Evolutionary conservation across 2,329 filamentous ascomycete genomes (phyloP).

Genomic region (Claviceps quebecensis): DNA sequence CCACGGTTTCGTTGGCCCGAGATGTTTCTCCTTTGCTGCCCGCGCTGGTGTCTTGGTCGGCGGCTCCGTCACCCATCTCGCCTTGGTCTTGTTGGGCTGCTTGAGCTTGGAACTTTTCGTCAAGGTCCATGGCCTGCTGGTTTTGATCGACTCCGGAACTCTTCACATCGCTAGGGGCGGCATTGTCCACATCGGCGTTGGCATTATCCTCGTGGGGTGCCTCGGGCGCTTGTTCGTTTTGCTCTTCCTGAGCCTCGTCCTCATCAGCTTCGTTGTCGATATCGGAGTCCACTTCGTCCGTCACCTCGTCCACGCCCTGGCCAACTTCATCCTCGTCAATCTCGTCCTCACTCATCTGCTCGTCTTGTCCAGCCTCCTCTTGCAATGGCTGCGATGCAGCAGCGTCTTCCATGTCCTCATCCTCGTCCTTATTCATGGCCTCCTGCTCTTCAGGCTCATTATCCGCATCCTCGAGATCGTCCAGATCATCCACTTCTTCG

Average conservation of each 20-base stretch:
- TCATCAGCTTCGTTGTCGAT: slow-evolving; percentile 3
- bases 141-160: slow-evolving; percentile 52
- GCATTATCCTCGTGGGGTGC: slow-evolving; percentile 30
- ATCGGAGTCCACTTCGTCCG: slow-evolving; percentile 28
- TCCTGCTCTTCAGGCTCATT: slow-evolving; percentile 24
- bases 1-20: slow-evolving; percentile 32
- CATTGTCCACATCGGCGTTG: slow-evolving; percentile 44
- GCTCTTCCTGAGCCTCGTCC: slow-evolving; percentile 18
- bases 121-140: slow-evolving; percentile 46
- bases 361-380: slow-evolving; percentile 32
- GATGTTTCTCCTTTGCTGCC: slow-evolving; percentile 48
- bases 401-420: slow-evolving; percentile 24
- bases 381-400: slow-evolving; percentile 23
- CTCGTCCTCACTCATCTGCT: slow-evolving; percentile 25
- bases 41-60: slow-evolving; percentile 47
- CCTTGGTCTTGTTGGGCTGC: slow-evolving; percentile 52
- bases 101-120: slow-evolving; percentile 45
- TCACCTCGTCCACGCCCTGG: slow-evolving; percentile 36
- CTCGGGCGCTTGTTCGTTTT: slow-evolving; percentile 21
- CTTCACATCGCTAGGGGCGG: slow-evolving; percentile 48
- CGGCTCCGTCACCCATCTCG: slow-evolving; percentile 48
- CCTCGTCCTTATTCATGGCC: slow-evolving; percentile 16
- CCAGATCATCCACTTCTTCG: slow-evolving; percentile 43
- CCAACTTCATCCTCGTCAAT: slow-evolving; percentile 33
- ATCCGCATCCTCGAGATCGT: slow-evolving; percentile 34